Evolutionary conservation across 805 yeast species (phyloP), one percentile per base, ranked within the genome.

Genomic region (Candida golubevii): DNA sequence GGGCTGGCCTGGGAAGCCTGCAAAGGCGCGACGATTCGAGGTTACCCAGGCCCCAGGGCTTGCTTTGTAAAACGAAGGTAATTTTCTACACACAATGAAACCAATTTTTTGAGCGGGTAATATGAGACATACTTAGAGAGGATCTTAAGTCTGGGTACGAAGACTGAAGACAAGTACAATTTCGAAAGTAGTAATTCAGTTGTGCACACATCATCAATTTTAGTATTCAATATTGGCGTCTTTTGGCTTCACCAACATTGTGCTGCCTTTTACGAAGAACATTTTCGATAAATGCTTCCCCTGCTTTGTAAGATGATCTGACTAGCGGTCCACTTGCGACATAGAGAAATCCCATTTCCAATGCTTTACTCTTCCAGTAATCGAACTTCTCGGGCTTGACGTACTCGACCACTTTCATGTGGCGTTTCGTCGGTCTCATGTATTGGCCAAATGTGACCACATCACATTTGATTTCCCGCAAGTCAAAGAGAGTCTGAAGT

Each of bases 361-460:
- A 63, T 0, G 99, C 98, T 8, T 74, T 77, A 45, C 85, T 80
- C 58, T 83, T 88, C 99, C 99, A 93, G 62, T 84, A 75, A 48
- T 90, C 96, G 62, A 93, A 93, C 64, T 88, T 89, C 55, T 87
- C 97, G 2, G 99, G 99, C 26, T 81, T 85, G 14, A 93, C 80
- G 58, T 93, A 93, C 55, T 91, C 97, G 9, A 88, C 97, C 35
- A 93, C 99, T 70, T 90, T 90, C 95, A 93, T 89, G 65, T 93
- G 99, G 60, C 99, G 82, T 67, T 87, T 93, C 1, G 99, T 93
- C 36, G 99, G 99, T 63, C 99, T 79, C 97, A 93, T 93, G 66
- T 93, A 93, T 68, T 93, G 99, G 32, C 99, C 99, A 67, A 93
- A 93, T 0, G 99, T 93, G 13, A 93, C 97, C 39, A 93, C 96